phyloP scores from a whole-genome alignment of 1,284 basidiomycete genomes.

The Puccinia horiana region DNA sequence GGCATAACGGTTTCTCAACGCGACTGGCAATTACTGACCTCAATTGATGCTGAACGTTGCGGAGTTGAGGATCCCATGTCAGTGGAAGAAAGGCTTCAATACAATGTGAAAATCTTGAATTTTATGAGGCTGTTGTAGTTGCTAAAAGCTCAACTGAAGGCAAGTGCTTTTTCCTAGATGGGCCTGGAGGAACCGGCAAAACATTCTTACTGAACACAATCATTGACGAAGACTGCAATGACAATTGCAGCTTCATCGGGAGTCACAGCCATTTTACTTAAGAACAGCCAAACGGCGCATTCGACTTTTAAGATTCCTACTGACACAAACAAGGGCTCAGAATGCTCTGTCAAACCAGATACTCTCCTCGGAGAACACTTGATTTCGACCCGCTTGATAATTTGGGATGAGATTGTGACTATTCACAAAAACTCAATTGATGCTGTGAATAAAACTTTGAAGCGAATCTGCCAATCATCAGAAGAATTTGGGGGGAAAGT shows the following conservation, averaged over 20 bases:
- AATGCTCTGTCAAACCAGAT: neutral
- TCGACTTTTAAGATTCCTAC: slow-evolving; percentile 62
- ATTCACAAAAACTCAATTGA: neutral
- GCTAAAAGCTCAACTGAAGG: no score
- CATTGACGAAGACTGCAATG: slow-evolving; percentile 58
- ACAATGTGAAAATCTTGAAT: no score
- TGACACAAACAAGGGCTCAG: neutral
- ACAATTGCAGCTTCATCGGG: no score
- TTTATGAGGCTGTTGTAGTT: neutral
- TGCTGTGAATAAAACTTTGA: neutral
- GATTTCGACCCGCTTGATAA: neutral
- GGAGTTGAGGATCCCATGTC: no score
- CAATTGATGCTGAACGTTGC: no score
- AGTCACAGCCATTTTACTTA: slow-evolving; percentile 61
- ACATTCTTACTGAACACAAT: slow-evolving; percentile 63
- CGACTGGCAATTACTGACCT: no score
- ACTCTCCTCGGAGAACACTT: neutral
- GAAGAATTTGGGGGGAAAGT: neutral
- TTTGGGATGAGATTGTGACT: neutral
- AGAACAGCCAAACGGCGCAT: slow-evolving; percentile 62
- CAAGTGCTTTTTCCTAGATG: neutral
- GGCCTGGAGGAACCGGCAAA: slow-evolving; percentile 59
- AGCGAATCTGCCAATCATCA: neutral
- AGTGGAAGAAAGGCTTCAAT: neutral
- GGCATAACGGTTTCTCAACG: no score